Evolutionary conservation across 352 stramenopile species (phyloP), one percentile per base, ranked within the genome.

Genomic region (Phytophthora colocasiae): DNA sequence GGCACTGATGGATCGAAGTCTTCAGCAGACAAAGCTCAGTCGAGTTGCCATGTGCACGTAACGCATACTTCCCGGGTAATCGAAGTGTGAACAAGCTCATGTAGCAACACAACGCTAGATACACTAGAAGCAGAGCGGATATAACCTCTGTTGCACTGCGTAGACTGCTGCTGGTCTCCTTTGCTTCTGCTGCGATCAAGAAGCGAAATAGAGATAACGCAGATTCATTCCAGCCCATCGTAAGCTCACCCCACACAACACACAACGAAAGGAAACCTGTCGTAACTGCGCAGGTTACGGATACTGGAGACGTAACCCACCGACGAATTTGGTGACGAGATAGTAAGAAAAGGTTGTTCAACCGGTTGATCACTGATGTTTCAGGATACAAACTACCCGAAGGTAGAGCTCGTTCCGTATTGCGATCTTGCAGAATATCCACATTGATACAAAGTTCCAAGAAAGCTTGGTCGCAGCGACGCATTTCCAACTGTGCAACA

Each of bases 191-290:
- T 29, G 46, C 19, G 6, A 73, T 67, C n/a, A 75, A 34, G 39
- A 64, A 66, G 17, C 60, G 66, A 46, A 81, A 80, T 22, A 82
- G 17, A 5, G 69, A 74, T 3, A 77, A 29, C 24, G 66, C 66
- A 5, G 83, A 63, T 24, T 73, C 26, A 32, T 79, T 68, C 64
- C 71, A 84, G 9, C 66, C 62, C 79, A 93, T 89, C 0, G 76
- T 88, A 29, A 90, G 50, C 49, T 93, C 84, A 11, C 82, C 78
- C 82, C 82, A 93, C 34, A 88, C 49, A n/a, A 93, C 73, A 47
- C 76, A 73, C 3, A 85, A 50, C 19, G 82, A 89, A n/a, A 67
- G 50, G 14, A 80, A 43, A 0, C 59, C 71, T 22, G 75, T 67
- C 11, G 78, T 9, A 9, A 78, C 44, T 0, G 80, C 66, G 10